phyloP scores from a whole-genome alignment of 2,329 filamentous ascomycete species.

The Trichophyton simii region DNA sequence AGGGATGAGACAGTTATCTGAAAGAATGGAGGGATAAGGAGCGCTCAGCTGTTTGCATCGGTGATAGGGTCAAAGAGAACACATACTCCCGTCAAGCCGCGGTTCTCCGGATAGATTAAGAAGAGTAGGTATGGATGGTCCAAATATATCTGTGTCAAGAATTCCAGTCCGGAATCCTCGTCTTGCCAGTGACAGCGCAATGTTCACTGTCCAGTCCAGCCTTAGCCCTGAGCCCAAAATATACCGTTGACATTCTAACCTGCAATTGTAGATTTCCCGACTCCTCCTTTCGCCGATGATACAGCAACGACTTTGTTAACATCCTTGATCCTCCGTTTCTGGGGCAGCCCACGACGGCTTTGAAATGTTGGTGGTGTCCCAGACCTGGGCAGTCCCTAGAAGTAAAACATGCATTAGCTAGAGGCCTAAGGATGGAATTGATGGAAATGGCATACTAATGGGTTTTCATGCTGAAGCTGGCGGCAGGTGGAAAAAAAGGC shows the following conservation, averaged over 20 bases:
- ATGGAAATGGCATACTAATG: conserved; percentile 48
- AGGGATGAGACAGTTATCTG: conserved; percentile 55
- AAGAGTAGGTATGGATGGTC: conserved; percentile 83
- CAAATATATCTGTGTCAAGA: conserved; percentile 92
- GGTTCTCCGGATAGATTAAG: conserved; percentile 72
- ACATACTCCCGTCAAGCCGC: conserved; percentile 56
- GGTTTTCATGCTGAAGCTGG: conserved; percentile 66
- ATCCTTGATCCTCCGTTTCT: conserved; percentile 65
- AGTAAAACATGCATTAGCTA: background rate
- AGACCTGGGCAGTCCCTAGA: conserved; percentile 69
- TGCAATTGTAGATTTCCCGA: conserved; percentile 89
- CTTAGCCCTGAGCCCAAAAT: background rate
- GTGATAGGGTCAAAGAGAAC: background rate
- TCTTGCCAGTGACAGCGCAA: conserved; percentile 75
- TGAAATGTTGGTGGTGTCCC: conserved; percentile 56
- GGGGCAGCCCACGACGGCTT: conserved; percentile 66
- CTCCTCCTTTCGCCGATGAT: conserved; percentile 93
- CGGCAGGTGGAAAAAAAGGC: conserved; percentile 46
- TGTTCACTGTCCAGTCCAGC: conserved; percentile 43
- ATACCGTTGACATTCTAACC: conserved; percentile 37
- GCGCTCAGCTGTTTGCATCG: background rate
- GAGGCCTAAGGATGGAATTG: background rate
- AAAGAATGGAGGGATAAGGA: background rate
- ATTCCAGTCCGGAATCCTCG: conserved; percentile 74
- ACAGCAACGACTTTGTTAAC: conserved; percentile 93